phyloP scores from a whole-genome alignment of 768 basidiomycete species.

The Cystofilobasidium macerans region DNA sequence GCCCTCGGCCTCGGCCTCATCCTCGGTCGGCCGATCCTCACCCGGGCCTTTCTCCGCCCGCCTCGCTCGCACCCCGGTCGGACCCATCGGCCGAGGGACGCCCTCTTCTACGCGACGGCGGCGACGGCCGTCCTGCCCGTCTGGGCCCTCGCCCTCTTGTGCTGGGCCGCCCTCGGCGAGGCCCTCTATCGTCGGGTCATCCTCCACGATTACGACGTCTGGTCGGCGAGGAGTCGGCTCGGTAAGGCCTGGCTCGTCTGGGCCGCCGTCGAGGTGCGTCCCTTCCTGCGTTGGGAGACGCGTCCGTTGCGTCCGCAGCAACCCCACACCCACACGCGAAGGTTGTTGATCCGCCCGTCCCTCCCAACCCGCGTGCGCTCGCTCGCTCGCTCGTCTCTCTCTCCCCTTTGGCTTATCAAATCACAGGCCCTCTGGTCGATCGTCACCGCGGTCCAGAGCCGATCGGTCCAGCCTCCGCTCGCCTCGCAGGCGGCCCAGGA shows the following conservation, averaged over 20 bases:
- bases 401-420: background rate
- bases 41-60: background rate
- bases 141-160: background rate
- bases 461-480: background rate
- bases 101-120: background rate
- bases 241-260: background rate
- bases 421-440: constrained; percentile 16
- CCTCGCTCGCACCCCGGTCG: background rate
- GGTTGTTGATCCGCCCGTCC: background rate
- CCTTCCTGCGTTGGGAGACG: no score
- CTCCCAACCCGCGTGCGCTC: background rate
- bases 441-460: background rate
- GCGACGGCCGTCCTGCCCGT: constrained; percentile 1
- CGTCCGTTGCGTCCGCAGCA: background rate
- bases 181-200: background rate
- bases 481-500: background rate
- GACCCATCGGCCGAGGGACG: background rate
- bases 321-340: no score
- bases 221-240: background rate
- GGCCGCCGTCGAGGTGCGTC: constrained; percentile 11
- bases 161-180: background rate
- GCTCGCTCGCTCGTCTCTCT: background rate
- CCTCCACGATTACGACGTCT: background rate
- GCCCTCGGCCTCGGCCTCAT: background rate
- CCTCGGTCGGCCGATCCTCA: background rate